Base-by-base conservation (phyloP, 352 stramenopile species). In the Sclerospora graminicola region DNA sequence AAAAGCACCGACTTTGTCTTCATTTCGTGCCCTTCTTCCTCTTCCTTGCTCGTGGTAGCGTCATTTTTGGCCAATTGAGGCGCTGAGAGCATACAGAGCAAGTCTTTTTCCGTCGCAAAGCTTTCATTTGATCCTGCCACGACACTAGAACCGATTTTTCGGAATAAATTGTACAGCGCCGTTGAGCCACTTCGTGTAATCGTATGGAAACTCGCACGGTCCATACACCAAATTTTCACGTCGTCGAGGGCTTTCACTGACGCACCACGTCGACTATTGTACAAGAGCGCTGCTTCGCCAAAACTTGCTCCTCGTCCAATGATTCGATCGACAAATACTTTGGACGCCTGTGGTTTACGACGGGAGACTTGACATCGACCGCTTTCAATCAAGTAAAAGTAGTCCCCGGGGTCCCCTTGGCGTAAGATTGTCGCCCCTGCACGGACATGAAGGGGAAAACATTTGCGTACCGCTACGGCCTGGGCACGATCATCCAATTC, bases 281-380 rank as follows among this genome's bases (percentile, higher is more conserved):
- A 98, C 50, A 98, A 70, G 38, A 98, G 60, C 13, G 95, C 94
- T 9, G 97, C 85, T 74, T 98, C 95, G 7, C 94, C 95, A 61
- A 98, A 98, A 42, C 62, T 88, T 16, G 74, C 63, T 10, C 77
- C 72, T 20, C 63, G 58, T 1, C 79, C 79, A 20, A 93, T 79
- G 15, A 83, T 52, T 3, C 77, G 69, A 40, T 91, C 82, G 0
- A 93, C 60, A 15, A 87, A 72, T 19, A 71, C 48, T 5, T 62
- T 51, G 1, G 54, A 42, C 18, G 56, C 59, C 21, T 73, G 68
- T 13, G 76, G 72, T 19, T 93, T 90, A 11, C 66, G 52, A 5
- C 82, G 68, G 35, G 78, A 63, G 16, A 93, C 82, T 31, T 85
- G 72, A 28, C 82, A 93, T 21, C 72, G 63, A 27, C 82, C 79